Conservation (phyloP, 164 flowering plant species). For the Paratinospora sagittata region DNA sequence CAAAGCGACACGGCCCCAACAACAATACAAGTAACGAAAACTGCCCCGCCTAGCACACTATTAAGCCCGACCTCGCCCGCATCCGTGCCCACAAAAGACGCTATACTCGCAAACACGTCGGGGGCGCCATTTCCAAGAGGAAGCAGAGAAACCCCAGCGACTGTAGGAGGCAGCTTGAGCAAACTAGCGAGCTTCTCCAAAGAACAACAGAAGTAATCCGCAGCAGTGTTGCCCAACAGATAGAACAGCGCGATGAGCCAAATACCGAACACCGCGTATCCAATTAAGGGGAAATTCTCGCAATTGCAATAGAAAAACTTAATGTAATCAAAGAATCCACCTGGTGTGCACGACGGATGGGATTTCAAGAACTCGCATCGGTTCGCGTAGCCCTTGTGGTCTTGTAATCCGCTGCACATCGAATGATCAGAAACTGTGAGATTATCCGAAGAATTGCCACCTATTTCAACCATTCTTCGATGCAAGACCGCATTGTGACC, state of each 20-base stretch:
- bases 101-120: conserved; percentile 94
- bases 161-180: conserved; percentile 77
- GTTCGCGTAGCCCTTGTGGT: conserved; percentile 47
- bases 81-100: conserved; percentile 73
- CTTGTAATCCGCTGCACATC: conserved; percentile 43
- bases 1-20: conserved; percentile 71
- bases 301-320: conserved; percentile 71
- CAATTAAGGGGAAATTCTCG: conserved; percentile 32
- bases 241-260: conserved; percentile 90
- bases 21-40: conserved; percentile 83
- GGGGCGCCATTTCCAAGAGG: conserved; percentile 99
- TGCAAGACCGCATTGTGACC: conserved; percentile 19
- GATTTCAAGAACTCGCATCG: conserved; percentile 66
- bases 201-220: conserved; percentile 88
- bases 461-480: conserved; percentile 32
- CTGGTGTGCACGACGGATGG: conserved; percentile 55
- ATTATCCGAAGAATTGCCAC: conserved; percentile 22
- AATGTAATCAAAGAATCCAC: conserved; percentile 68
- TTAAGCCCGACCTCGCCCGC: conserved; percentile 85
- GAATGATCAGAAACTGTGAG: conserved; percentile 20
- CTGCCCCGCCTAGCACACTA: conserved; percentile 94
- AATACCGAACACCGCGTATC: conserved; percentile 45
- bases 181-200: conserved; percentile 71
- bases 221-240: conserved; percentile 90
- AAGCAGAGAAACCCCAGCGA: conserved; percentile 93